Base-by-base conservation (phyloP, 768 basidiomycete genomes). In the Strobilomyces echinocephalus region DNA sequence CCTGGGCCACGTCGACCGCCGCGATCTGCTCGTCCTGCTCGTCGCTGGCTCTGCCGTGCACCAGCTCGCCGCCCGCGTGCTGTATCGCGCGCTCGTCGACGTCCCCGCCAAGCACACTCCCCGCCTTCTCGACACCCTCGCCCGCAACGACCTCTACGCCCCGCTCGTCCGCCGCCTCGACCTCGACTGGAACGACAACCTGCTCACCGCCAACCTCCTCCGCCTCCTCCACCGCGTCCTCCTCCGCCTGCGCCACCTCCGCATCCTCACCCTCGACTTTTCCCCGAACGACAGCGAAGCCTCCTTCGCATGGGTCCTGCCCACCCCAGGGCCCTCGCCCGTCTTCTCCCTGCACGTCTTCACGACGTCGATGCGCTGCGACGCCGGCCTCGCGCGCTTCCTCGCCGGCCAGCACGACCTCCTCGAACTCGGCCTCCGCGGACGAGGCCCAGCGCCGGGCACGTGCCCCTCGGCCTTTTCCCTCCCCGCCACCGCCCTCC, bases 351-450 rank as follows among this genome's bases (percentile, higher is more conserved):
- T 87, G 30, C 58, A 63, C n/a, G 60, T 70, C 0, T 74, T 85
- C 59, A 73, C 78, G 10, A 84, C 82, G 0, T 81, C 83, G 16
- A 75, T 83, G 66, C 74, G 76, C n/a, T 83, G 76, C 60, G 76
- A 78, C 38, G 58, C 63, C 4, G 61, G 68, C 4, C 72, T 86
- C 14, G 79, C 79, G 0, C 52, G 59, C 9, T 83, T 85, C 64
- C 72, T 86, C 50, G 78, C 75, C 51, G 67, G 69, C 0, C 84
- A 85, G 65, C 69, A 67, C 6, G 56, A 62, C 26, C 69, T 86
- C 55, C 61, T 63, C 36, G 79, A 85, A 24, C 73, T 87, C 49
- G 79, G 79, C 12, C 73, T 85, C 21, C 73, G 82, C 20, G 83
- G 82, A 0, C 76, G 77, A 56, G 74, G 31, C 9, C 4, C 34